Evolutionary conservation across 768 basidiomycete species (phyloP).

Genomic region (Rhodocollybia butyracea): DNA sequence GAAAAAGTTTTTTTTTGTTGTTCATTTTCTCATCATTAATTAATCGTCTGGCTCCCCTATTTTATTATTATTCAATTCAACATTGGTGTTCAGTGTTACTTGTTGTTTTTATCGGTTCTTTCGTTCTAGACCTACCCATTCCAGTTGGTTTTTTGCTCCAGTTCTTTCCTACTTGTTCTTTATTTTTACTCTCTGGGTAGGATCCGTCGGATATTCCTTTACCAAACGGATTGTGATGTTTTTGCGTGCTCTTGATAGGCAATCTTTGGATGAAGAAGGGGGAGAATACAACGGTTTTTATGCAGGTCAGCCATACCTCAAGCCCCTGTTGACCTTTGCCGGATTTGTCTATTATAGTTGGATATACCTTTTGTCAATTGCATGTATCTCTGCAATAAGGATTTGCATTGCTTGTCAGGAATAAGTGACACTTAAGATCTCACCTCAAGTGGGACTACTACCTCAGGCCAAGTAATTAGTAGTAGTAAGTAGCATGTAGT

Average conservation of each 20-base stretch:
- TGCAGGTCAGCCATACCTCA: not conserved
- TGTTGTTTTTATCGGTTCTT: slow-evolving; percentile 5
- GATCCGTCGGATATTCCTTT: not conserved
- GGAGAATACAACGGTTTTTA: not conserved
- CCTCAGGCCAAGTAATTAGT: no score
- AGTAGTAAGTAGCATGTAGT: no score
- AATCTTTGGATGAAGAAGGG: not conserved
- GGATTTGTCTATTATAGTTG: slow-evolving; percentile 1
- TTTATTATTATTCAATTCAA: slow-evolving; percentile 6
- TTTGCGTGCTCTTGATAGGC: not conserved
- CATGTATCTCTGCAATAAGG: not conserved
- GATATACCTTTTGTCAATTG: not conserved
- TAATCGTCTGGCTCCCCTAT: slow-evolving; percentile 2
- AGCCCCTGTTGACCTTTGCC: not conserved
- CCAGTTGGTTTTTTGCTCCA: not conserved
- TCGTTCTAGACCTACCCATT: not conserved
- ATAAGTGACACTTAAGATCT: no score
- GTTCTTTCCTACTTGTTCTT: no score
- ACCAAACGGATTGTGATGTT: not conserved
- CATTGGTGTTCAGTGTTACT: not conserved
- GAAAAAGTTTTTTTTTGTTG: not conserved
- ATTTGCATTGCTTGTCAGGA: no score
- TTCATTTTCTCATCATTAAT: not conserved
- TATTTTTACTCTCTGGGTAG: not conserved
- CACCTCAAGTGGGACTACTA: no score